Percentiles rank a stretch among this genome's conserved stretches.
phyloP scores from a whole-genome alignment of 495 filamentous ascomycete genomes.

The Penicillium pancosmium region DNA sequence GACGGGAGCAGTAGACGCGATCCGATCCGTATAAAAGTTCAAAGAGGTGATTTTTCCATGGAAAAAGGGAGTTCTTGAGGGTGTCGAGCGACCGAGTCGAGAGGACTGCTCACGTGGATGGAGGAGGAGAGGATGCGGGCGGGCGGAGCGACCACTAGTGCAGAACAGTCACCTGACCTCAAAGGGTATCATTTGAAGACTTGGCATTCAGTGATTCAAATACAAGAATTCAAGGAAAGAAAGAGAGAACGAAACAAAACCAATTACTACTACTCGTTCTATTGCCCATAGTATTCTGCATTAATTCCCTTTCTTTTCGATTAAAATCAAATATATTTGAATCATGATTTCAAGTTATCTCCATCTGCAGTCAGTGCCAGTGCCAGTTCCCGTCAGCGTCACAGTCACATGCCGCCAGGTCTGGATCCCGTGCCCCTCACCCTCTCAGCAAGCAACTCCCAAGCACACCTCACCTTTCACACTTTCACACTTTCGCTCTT shows the following conservation, averaged over 20 bases:
- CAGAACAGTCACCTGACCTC: slow-evolving; percentile 43
- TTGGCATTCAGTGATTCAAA: no score
- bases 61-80: slow-evolving; percentile 36
- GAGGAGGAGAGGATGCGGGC: slow-evolving; percentile 32
- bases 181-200: no score
- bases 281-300: no score
- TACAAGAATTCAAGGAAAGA: no score
- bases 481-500: slow-evolving; percentile 15
- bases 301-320: not conserved
- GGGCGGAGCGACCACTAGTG: slow-evolving; percentile 26
- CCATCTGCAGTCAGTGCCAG: no score
- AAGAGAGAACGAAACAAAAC: no score
- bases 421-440: slow-evolving; percentile 46
- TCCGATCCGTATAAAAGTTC: slow-evolving; percentile 26
- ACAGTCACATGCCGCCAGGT: slow-evolving; percentile 39
- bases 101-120: slow-evolving; percentile 51
- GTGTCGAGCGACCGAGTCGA: slow-evolving; percentile 39
- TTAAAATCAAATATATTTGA: not conserved
- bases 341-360: not conserved
- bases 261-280: no score
- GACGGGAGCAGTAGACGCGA: slow-evolving; percentile 11
- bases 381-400: not conserved
- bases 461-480: slow-evolving; percentile 8
- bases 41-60: slow-evolving; percentile 31
- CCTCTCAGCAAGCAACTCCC: not conserved